Percentiles rank a stretch among this genome's conserved stretches.
phyloP scores from a whole-genome alignment of 2,329 filamentous ascomycete species.

The Cladosporium sphaerospermum region DNA sequence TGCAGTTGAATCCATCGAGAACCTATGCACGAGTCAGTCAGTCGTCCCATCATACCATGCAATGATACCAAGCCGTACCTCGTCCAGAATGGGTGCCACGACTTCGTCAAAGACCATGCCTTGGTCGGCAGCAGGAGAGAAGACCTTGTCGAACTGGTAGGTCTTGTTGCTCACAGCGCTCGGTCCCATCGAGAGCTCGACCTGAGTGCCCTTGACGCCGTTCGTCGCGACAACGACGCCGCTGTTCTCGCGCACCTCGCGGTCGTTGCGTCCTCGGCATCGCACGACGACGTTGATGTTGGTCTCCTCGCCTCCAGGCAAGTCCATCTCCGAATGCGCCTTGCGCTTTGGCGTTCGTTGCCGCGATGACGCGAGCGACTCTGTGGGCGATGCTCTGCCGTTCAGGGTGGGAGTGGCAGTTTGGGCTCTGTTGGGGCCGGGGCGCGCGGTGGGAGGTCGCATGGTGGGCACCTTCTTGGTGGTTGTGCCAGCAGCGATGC shows the following conservation, averaged over 20 bases:
- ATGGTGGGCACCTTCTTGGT: constrained; percentile 34
- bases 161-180: constrained; percentile 92
- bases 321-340: constrained; percentile 69
- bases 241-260: constrained; percentile 90
- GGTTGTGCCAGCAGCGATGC: constrained; percentile 8
- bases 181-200: constrained; percentile 87
- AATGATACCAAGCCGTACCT: constrained; percentile 52
- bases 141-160: constrained; percentile 95
- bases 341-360: constrained; percentile 68
- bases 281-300: constrained; percentile 98
- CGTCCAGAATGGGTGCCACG: constrained; percentile 84
- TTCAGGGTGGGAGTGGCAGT: constrained; percentile 41
- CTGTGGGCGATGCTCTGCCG: constrained; percentile 62
- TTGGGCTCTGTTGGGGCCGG: constrained; percentile 36
- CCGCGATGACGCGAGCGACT: constrained; percentile 57
- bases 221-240: constrained; percentile 84
- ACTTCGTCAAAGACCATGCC: constrained; percentile 92
- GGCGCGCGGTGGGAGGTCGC: constrained; percentile 44
- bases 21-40: constrained; percentile 52
- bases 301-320: constrained; percentile 67
- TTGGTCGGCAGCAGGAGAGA: constrained; percentile 90
- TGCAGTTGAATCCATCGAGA: constrained; percentile 91
- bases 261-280: constrained; percentile 85
- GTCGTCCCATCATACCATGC: not conserved
- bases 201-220: constrained; percentile 75